Conservation (phyloP, 208 protist genomes). For the Leishmania tarentolae region DNA sequence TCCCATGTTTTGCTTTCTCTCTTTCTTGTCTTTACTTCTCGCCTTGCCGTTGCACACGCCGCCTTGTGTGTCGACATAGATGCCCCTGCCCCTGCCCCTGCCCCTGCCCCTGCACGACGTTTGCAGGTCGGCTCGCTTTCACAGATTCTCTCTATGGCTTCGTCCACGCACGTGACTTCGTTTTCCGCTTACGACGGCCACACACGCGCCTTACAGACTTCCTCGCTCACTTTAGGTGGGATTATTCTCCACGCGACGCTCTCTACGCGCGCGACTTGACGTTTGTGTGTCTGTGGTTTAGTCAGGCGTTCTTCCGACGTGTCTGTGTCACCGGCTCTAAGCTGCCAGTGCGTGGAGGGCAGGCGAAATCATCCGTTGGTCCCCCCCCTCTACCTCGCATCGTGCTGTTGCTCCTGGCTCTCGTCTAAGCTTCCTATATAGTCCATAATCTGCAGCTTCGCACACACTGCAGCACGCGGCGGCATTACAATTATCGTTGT, state of each 20-base stretch:
- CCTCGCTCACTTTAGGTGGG: neutral
- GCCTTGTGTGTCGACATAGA: neutral
- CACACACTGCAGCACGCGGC: neutral
- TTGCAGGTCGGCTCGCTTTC: neutral
- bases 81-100: neutral
- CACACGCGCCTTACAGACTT: neutral
- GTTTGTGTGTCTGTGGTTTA: neutral
- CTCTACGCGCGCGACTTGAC: neutral
- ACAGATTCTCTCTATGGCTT: neutral
- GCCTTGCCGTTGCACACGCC: neutral
- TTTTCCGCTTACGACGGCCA: no score
- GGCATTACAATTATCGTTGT: neutral
- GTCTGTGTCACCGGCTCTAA: neutral
- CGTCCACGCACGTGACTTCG: neutral
- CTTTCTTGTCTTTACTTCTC: neutral
- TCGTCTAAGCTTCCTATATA: no score
- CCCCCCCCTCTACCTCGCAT: neutral
- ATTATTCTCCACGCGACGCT: neutral
- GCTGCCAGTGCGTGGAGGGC: neutral
- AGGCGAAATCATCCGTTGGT: neutral
- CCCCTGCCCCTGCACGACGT: neutral
- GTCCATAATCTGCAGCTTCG: neutral
- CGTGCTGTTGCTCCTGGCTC: neutral
- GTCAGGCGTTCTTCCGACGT: neutral
- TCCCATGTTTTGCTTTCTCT: neutral